Conservation (phyloP, 2,329 filamentous ascomycete species). For the Boeremia lycopersici region DNA sequence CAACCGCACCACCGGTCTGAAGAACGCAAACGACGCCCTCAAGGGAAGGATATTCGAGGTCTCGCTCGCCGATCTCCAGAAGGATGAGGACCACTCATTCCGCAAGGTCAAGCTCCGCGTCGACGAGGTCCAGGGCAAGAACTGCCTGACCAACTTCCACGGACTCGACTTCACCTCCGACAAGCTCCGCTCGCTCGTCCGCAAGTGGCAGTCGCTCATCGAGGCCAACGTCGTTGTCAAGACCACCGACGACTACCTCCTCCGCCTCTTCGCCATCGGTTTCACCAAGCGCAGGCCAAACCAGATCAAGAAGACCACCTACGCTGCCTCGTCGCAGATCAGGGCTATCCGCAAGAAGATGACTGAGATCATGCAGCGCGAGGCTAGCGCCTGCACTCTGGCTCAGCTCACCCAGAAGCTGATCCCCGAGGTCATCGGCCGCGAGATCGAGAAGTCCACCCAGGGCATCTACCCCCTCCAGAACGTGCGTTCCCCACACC, state of each 20-base stretch:
- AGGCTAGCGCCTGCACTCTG: constrained; percentile 92
- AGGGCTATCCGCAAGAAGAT: constrained; percentile 99
- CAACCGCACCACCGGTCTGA: constrained; percentile 99
- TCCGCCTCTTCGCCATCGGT: constrained; percentile 97
- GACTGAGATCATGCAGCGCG: constrained; percentile 97
- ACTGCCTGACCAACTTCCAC: constrained; percentile 99
- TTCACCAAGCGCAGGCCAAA: constrained; percentile 99
- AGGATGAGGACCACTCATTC: constrained; percentile 99
- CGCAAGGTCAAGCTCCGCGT: constrained; percentile 99
- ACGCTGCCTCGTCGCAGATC: constrained; percentile 96
- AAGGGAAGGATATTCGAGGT: constrained; percentile 99
- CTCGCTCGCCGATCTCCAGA: constrained; percentile 97
- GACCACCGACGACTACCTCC: constrained; percentile 99
- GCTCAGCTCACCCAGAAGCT: constrained; percentile 98
- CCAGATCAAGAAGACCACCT: constrained; percentile 99
- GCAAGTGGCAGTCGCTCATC: constrained; percentile 99
- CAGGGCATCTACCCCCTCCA: constrained; percentile 99
- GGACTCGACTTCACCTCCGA: constrained; percentile 99
- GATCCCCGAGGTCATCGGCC: constrained; percentile 98
- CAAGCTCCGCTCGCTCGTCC: constrained; percentile 98
- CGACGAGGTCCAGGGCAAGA: constrained; percentile 99
- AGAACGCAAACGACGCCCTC: constrained; percentile 99
- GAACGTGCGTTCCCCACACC: constrained; percentile 70
- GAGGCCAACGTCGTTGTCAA: constrained; percentile 99
- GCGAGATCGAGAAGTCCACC: constrained; percentile 99